These are phyloP conservation scores for Anacardium occidentale DNA, from an alignment of 345 rosid species.

Conservation along the genomic window DNA sequence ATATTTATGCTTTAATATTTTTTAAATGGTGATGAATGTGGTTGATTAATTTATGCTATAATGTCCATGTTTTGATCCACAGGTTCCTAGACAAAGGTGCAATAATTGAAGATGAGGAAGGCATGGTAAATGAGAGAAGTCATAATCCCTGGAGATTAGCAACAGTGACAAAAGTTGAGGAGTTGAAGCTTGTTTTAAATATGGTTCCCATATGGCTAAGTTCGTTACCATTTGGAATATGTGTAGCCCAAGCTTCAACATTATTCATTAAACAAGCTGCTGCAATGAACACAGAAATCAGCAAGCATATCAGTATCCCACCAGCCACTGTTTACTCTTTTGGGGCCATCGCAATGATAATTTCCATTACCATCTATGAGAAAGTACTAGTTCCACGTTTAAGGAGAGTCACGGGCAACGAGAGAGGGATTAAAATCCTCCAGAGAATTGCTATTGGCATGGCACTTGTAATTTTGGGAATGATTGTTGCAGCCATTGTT, in stretches of 20 bases:
- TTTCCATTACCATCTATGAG: conserved; percentile 45
- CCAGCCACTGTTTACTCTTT: conserved; percentile 40
- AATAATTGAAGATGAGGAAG: conserved; percentile 14
- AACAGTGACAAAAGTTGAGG: conserved; percentile 41
- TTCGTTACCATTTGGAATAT: conserved; percentile 18
- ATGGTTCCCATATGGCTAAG: conserved; percentile 37
- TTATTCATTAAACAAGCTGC: conserved; percentile 38
- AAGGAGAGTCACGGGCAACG: conserved; percentile 36
- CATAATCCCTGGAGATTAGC: conserved; percentile 25
- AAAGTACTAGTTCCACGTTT: conserved; percentile 40
- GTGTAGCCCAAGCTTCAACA: conserved; percentile 28
- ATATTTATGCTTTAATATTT: no score
- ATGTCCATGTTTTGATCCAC: background rate
- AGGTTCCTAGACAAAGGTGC: conserved; percentile 39
- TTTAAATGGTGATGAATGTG: background rate
- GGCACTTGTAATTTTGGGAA: conserved; percentile 33
- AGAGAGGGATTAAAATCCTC: conserved; percentile 51
- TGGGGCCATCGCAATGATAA: conserved; percentile 40
- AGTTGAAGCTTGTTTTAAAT: conserved; percentile 35
- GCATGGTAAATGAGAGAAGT: background rate
- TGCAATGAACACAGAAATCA: conserved; percentile 44
- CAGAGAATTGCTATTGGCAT: conserved; percentile 53
- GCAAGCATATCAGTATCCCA: conserved; percentile 37
- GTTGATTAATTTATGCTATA: background rate
- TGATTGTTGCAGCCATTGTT: conserved; percentile 45